Evolutionary conservation across 441 rosid genomes (phyloP).

Genomic region (Geranium incanum): DNA sequence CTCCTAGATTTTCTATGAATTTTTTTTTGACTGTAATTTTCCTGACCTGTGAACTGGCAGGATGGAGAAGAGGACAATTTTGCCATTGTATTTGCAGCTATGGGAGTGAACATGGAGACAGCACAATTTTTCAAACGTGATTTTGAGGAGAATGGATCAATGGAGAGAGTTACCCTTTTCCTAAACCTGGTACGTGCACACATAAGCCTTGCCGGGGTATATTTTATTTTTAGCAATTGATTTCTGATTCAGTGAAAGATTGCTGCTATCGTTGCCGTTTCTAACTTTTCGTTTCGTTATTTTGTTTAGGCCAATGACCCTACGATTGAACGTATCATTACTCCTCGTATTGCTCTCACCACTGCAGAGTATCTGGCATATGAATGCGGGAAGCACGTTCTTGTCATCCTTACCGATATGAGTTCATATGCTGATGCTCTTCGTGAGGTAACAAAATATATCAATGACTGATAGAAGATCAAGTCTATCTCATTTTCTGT

Average conservation of each 20-base stretch:
- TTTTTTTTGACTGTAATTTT: background rate
- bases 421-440: slow-evolving; percentile 95
- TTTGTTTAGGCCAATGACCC: slow-evolving; percentile 88
- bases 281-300: slow-evolving; percentile 5
- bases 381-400: slow-evolving; percentile 98
- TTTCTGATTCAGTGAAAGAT: too few species aligned
- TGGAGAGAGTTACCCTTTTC: slow-evolving; percentile 59
- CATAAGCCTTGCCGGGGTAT: background rate
- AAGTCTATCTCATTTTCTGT: too few species aligned
- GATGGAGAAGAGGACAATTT: slow-evolving; percentile 89
- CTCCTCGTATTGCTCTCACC: slow-evolving; percentile 91
- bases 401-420: slow-evolving; percentile 48
- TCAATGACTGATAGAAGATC: too few species aligned
- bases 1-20: background rate
- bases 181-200: background rate
- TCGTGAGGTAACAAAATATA: slow-evolving; percentile 63
- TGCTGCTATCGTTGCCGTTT: background rate
- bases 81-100: slow-evolving; percentile 97
- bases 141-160: slow-evolving; percentile 98
- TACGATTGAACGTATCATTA: slow-evolving; percentile 87
- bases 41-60: slow-evolving; percentile 30
- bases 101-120: slow-evolving; percentile 99
- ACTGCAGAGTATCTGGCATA: slow-evolving; percentile 93
- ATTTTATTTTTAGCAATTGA: background rate
- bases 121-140: slow-evolving; percentile 99